Evolutionary conservation across 257 asterid species (phyloP), one percentile per base, ranked within the genome.

Genomic region (Thymus mandschuricus): DNA sequence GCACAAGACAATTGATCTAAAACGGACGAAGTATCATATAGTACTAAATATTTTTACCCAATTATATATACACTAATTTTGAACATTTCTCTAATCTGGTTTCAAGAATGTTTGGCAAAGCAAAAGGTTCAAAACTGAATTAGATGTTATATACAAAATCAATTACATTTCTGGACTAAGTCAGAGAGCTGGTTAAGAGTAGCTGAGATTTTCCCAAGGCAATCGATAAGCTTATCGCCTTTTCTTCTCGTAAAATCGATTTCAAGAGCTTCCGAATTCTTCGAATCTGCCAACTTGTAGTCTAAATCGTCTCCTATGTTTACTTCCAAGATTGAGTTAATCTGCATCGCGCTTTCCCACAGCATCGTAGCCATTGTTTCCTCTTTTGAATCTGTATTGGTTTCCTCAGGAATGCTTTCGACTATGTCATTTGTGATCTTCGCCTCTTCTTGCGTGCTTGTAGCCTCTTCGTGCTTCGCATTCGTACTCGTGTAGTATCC

Each of bases 131-230:
- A 38, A 5, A 38, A 4, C 41, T 38, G 41, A 38, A 38, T 38
- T 3, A 38, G 41, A 38, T 3, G 41, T 38, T 38, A 4, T 38
- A 38, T 38, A 38, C 41, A 5, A 38, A 38, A 38, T 38, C 41
- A 75, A 54, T 75, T 79, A 63, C 85, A 70, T 72, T 72, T 80
- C 78, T 80, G 83, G 68, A 84, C 77, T 8, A 73, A 11, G 67
- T 88, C 88, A 71, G 91, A 84, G 48, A 87, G 82, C 84, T 85
- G 89, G 65, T 72, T 78, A 75, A 92, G 92, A 46, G 86, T 88
- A 11, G 74, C 68, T 7, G 87, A 81, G 43, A 92, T 82, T 48
- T 72, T 78, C 10, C 87, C 88, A 30, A 92, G 88, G 78, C 82
- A 80, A 48, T 85, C 86, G 3, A 92, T 88, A 68, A 92, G 86